Conservation (phyloP, 257 asterid genomes). For the Solanum ossicruentum region DNA sequence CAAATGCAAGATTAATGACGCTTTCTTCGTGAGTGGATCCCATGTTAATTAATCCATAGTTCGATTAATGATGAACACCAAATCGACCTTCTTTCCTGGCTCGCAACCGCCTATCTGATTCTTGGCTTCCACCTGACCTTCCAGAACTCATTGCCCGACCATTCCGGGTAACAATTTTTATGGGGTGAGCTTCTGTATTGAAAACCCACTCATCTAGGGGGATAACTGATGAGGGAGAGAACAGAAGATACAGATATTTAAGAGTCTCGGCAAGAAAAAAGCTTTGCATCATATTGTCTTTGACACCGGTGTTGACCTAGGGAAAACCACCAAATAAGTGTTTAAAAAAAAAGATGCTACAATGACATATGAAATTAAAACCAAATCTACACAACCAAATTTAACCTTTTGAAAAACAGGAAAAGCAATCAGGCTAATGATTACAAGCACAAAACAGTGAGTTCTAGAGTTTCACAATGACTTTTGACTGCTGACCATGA, state of each 20-base stretch:
- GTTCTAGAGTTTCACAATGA: background rate
- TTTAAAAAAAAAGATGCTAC: background rate
- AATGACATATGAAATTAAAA: background rate
- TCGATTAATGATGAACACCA: conserved; percentile 12
- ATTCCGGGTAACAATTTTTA: conserved; percentile 54
- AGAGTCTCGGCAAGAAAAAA: conserved; percentile 95
- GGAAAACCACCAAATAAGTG: background rate
- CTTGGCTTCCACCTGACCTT: conserved; percentile 16
- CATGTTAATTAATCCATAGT: background rate
- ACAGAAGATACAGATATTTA: conserved; percentile 92
- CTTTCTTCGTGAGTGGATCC: background rate
- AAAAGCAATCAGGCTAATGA: background rate
- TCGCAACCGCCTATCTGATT: conserved; percentile 33
- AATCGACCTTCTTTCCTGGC: conserved; percentile 89
- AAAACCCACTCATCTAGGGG: conserved; percentile 98
- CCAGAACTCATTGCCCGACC: conserved; percentile 18
- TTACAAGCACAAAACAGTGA: background rate
- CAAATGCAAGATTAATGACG: background rate
- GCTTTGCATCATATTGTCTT: conserved; percentile 99
- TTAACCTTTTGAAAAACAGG: background rate
- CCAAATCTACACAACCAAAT: background rate
- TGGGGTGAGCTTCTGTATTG: conserved; percentile 98
- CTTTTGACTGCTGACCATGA: background rate
- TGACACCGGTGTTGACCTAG: conserved; percentile 91
- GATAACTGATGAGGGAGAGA: conserved; percentile 87